A percentile compares a stretch with the other conserved stretches of the same genome.
Evolutionary conservation across 495 filamentous ascomycete species (phyloP).

Genomic region (Tuber calosporum): DNA sequence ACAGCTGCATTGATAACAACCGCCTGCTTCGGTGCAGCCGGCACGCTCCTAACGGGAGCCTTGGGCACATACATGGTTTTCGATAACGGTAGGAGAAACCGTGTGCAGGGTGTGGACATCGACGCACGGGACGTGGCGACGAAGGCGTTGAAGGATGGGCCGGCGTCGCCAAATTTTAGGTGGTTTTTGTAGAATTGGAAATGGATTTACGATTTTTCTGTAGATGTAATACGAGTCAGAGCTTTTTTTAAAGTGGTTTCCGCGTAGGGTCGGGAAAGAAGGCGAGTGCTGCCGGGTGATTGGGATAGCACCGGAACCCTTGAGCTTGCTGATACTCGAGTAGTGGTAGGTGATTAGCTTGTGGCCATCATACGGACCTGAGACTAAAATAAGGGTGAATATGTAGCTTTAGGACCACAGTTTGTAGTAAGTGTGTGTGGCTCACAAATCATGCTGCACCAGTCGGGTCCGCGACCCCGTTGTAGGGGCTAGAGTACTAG

Average conservation of each 20-base stretch:
- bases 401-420: background rate
- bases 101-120: conserved; percentile 54
- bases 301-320: background rate
- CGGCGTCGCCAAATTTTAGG: conserved; percentile 56
- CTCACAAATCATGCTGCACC: background rate
- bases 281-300: background rate
- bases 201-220: conserved; percentile 2
- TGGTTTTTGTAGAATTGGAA: conserved; percentile 54
- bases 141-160: conserved; percentile 60
- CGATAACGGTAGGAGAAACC: conserved; percentile 62
- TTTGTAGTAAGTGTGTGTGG: background rate
- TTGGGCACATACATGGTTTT: conserved; percentile 63
- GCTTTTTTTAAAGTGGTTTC: background rate
- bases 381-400: background rate
- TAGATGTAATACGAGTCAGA: background rate
- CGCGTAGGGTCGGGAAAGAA: background rate
- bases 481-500: background rate
- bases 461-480: background rate
- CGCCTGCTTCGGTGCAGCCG: conserved; percentile 62
- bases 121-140: conserved; percentile 63
- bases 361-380: background rate
- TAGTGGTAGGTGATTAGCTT: background rate
- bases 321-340: no score
- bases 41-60: conserved; percentile 51
- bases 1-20: conserved; percentile 61